phyloP scores from a whole-genome alignment of 139 green algal species.

The Coelastrella sp. region DNA sequence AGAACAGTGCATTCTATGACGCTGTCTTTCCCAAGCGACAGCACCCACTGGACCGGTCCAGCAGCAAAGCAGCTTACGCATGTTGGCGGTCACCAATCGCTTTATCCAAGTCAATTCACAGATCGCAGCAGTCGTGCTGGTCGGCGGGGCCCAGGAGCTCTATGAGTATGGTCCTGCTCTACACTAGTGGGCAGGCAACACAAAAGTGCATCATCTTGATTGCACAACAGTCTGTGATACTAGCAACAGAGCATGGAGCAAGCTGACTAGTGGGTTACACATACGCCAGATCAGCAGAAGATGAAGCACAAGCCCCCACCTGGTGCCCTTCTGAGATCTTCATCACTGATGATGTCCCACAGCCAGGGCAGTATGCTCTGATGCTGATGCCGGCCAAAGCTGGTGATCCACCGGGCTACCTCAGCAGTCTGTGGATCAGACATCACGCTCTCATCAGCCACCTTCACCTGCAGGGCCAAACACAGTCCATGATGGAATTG shows the following conservation, averaged over 20 bases:
- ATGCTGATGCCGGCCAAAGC: constrained; percentile 13
- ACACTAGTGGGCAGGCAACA: background rate
- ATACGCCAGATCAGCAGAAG: background rate
- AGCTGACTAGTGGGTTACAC: background rate
- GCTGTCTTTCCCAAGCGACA: background rate
- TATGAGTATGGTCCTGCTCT: background rate
- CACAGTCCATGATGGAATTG: background rate
- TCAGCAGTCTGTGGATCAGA: background rate
- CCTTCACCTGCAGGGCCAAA: constrained; percentile 36
- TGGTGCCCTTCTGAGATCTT: constrained; percentile 35
- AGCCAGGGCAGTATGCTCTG: constrained; percentile 47
- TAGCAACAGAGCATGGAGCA: background rate
- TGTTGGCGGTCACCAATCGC: background rate
- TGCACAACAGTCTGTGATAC: background rate
- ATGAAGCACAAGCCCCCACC: constrained; percentile 9
- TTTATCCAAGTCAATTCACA: background rate
- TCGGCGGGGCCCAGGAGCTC: background rate
- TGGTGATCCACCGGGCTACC: constrained; percentile 29
- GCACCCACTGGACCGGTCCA: background rate
- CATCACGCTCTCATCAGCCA: background rate
- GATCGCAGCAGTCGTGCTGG: background rate
- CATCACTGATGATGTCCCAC: constrained; percentile 35
- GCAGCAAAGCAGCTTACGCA: background rate
- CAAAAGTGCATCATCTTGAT: no score
- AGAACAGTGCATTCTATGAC: background rate